Evolutionary conservation across 169 alveolate genomes (phyloP), one percentile per base, ranked within the genome.

Genomic region (Plasmodium reichenowi): DNA sequence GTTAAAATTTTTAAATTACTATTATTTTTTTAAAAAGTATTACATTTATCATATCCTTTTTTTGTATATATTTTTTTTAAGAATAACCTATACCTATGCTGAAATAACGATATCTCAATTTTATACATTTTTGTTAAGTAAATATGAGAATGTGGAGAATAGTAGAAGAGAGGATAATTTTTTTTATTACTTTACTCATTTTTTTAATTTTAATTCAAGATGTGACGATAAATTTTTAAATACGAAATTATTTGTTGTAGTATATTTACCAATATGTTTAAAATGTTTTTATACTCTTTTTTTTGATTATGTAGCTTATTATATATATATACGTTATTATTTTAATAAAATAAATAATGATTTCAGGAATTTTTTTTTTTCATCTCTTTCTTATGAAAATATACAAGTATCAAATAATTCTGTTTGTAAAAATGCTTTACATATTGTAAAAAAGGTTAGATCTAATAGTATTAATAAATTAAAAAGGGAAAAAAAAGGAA

Each of bases 41-140:
- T 80, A 80, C 62, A 80, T 80, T 29, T 85, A 85, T 17, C 92
- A 85, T 38, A 85, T 85, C 68, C 73, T 85, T 20, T 85, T 85
- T 71, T 20, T 85, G 64, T 85, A 85, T 54, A 72, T 47, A 13
- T 85, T 85, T 85, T 85, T 85, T 85, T 60, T 85, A 72, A 68
- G 92, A 73, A 85, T 85, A 71, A 85, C 92, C 0, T 85, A 85
- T 43, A 85, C 92, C 2, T 85, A 85, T 64, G 92, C 92, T 32
- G 92, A 85, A 47, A 85, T 85, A 45, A 85, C 92, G 7, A 85
- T 85, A 60, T 85, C 92, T 1, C 92, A 85, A 59, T 85, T 85
- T 45, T 85, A 71, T 60, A 85, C 92, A 17, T 85, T 59, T 60
- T 56, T 85, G 10, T 48, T 85, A 73, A 72, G 32, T 38, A 85